These are phyloP conservation scores for Geotrichum macrosporum DNA, from an alignment of 1,139 yeast genomes.

Conservation along the genomic window DNA sequence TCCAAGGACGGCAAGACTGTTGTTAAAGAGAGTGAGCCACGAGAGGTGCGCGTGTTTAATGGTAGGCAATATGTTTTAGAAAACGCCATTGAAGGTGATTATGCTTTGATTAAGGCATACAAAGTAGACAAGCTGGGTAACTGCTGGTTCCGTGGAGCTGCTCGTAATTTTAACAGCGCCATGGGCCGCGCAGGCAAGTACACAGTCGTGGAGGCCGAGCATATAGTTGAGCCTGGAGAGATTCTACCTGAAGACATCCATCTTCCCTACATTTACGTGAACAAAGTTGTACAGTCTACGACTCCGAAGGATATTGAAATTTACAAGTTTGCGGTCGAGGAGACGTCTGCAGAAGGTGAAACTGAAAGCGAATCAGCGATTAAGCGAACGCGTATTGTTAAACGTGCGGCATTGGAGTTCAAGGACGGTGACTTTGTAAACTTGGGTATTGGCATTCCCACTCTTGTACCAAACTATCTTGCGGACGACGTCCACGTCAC, in stretches of 20 bases:
- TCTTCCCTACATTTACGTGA: conserved; percentile 47
- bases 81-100: conserved; percentile 45
- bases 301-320: conserved; percentile 46
- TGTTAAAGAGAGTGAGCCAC: conserved; percentile 39
- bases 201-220: conserved; percentile 51
- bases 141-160: conserved; percentile 47
- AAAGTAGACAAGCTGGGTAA: conserved; percentile 49
- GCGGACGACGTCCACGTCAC: conserved; percentile 42
- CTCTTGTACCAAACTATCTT: conserved; percentile 45
- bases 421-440: conserved; percentile 45
- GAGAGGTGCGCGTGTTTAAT: conserved; percentile 44
- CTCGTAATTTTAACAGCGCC: conserved; percentile 46
- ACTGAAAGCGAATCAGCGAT: conserved; percentile 22
- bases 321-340: conserved; percentile 28
- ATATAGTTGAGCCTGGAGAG: conserved; percentile 48
- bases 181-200: conserved; percentile 47
- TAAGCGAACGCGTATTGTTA: conserved; percentile 41
- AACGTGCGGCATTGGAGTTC: conserved; percentile 47
- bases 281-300: conserved; percentile 42
- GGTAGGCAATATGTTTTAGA: conserved; percentile 46
- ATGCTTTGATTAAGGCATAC: conserved; percentile 47
- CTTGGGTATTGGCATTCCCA: conserved; percentile 51
- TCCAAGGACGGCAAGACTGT: conserved; percentile 36
- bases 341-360: conserved; percentile 13
- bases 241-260: conserved; percentile 47